Evolutionary conservation across 345 rosid genomes (phyloP).

Genomic region (Linum usitatissimum): DNA sequence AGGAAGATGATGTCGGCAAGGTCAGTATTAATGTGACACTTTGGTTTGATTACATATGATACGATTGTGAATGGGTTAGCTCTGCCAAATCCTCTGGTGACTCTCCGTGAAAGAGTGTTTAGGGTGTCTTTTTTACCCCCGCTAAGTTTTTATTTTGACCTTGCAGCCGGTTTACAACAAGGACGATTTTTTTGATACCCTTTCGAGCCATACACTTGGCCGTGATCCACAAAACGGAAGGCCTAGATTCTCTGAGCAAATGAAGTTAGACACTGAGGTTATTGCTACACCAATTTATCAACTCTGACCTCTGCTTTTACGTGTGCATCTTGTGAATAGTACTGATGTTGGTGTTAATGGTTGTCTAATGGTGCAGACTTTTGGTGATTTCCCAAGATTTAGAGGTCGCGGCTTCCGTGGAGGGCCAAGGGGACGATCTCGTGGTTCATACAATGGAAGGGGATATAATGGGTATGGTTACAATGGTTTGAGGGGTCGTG

Average conservation of each 20-base stretch:
- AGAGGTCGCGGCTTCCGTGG: constrained; percentile 19
- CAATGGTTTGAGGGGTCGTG: constrained; percentile 6
- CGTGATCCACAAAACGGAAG: constrained; percentile 16
- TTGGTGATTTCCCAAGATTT: constrained; percentile 12
- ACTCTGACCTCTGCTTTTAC: not conserved
- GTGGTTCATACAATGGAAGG: constrained; percentile 14
- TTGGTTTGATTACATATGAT: not conserved
- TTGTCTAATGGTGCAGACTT: constrained; percentile 15
- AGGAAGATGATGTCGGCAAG: constrained; percentile 10
- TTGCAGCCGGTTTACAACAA: constrained; percentile 25
- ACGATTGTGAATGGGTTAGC: no score
- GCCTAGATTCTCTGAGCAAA: constrained; percentile 18
- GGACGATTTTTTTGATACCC: constrained; percentile 36
- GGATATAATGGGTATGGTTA: constrained; percentile 8
- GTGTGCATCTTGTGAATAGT: not conserved
- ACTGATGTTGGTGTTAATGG: not conserved
- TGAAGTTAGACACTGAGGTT: constrained; percentile 25
- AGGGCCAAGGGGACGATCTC: constrained; percentile 12
- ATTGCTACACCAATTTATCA: no score
- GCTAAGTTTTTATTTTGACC: not conserved
- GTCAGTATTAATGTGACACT: constrained; percentile 6
- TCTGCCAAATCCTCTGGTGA: no score
- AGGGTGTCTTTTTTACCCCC: no score
- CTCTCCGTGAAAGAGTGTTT: no score
- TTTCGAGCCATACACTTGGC: constrained; percentile 17